Conservation (phyloP, 2,329 filamentous ascomycete genomes). For the Sordariomycetes sp. region DNA sequence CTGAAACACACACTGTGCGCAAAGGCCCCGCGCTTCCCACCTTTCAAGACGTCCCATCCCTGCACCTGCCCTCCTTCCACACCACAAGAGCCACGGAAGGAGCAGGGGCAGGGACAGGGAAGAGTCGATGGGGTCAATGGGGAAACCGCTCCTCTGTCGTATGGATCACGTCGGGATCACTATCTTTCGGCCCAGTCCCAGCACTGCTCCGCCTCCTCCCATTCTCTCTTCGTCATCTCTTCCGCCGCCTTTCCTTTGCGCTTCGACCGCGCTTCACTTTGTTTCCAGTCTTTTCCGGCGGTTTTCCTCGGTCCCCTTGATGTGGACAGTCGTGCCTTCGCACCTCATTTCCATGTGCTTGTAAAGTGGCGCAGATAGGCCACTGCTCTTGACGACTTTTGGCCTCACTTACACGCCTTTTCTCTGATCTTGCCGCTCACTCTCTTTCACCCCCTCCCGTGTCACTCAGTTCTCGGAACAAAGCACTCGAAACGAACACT, state of each 20-base stretch:
- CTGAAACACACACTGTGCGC: conserved; percentile 5
- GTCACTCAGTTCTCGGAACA: background rate
- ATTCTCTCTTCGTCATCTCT: background rate
- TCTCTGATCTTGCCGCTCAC: background rate
- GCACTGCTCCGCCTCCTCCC: background rate
- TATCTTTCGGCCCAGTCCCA: background rate
- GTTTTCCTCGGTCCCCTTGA: background rate
- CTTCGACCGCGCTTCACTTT: background rate
- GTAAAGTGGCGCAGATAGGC: background rate
- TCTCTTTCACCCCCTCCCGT: background rate
- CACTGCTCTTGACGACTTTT: background rate
- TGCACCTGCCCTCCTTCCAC: background rate
- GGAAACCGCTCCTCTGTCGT: background rate
- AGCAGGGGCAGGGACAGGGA: background rate
- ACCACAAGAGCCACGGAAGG: background rate
- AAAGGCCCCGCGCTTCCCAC: background rate
- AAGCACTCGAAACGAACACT: conserved; percentile 4
- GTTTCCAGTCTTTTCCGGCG: background rate
- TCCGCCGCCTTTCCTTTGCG: background rate
- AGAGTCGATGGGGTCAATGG: background rate
- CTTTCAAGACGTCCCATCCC: background rate
- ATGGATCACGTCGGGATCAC: background rate
- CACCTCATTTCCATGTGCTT: background rate
- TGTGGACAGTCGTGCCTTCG: background rate
- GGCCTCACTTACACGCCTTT: background rate